Evolutionary conservation across 345 rosid genomes (phyloP).

Genomic region (Citrus sp.): DNA sequence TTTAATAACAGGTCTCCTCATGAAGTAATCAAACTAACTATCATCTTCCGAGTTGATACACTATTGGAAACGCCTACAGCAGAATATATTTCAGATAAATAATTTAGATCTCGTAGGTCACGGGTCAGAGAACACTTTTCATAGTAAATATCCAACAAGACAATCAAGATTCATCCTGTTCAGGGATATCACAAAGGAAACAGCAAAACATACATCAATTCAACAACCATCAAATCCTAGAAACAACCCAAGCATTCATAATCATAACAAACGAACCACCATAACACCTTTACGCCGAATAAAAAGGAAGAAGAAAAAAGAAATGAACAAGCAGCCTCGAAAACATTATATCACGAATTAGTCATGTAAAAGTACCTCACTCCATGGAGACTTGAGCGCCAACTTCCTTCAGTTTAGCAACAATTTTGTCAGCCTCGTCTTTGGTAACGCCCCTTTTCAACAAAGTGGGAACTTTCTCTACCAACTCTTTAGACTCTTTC

Average conservation of each 20-base stretch:
- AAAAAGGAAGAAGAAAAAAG: not conserved
- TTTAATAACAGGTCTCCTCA: not conserved
- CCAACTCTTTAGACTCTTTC: conserved; percentile 97
- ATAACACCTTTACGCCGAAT: not conserved
- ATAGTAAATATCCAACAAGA: no score
- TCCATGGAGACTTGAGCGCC: conserved; percentile 90
- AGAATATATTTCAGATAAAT: not conserved
- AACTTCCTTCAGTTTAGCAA: conserved; percentile 72
- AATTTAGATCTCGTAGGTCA: no score
- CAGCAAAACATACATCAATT: not conserved
- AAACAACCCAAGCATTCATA: not conserved
- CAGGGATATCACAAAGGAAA: not conserved
- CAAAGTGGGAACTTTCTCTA: conserved; percentile 81
- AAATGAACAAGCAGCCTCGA: not conserved
- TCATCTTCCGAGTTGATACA: not conserved
- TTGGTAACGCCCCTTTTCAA: conserved; percentile 87
- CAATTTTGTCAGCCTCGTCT: conserved; percentile 86
- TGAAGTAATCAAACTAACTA: not conserved
- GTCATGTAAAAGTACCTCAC: conserved; percentile 35
- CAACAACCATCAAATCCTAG: not conserved
- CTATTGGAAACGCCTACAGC: not conserved
- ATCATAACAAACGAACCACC: not conserved
- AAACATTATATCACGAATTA: not conserved
- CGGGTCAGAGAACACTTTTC: not conserved
- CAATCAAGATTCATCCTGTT: not conserved